Conservation (phyloP, 441 rosid genomes). For the Gossypium davidsonii region DNA sequence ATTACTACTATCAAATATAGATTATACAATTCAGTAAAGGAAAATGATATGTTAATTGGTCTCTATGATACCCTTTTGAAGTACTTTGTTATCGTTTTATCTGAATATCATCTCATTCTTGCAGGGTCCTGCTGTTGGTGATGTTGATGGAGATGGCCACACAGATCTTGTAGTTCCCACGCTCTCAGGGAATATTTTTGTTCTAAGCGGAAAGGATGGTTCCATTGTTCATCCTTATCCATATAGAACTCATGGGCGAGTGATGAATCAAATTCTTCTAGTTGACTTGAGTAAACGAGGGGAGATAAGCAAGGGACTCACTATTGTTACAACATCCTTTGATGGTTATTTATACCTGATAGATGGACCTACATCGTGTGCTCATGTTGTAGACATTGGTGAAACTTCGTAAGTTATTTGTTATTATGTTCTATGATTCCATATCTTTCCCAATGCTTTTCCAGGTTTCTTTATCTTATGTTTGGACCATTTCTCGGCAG, state of each 20-base stretch:
- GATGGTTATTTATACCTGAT: constrained; percentile 96
- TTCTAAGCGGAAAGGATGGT: constrained; percentile 96
- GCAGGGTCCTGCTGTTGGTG: constrained; percentile 91
- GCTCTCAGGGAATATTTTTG: constrained; percentile 83
- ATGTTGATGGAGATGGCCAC: constrained; percentile 95
- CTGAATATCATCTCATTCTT: constrained; percentile 23
- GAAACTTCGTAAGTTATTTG: constrained; percentile 85
- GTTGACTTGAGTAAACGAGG: constrained; percentile 79
- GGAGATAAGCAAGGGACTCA: constrained; percentile 81
- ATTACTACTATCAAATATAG: not conserved
- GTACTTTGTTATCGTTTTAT: constrained; percentile 3
- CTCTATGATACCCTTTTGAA: not conserved
- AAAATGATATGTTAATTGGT: constrained; percentile 1
- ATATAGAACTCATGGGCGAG: constrained; percentile 95
- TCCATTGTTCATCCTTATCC: constrained; percentile 91
- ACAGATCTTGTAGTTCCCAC: constrained; percentile 96
- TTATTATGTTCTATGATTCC: not conserved
- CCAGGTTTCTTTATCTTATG: constrained; percentile 10
- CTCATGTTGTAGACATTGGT: constrained; percentile 96
- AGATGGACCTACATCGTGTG: constrained; percentile 96
- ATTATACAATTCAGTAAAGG: not conserved
- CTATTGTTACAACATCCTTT: constrained; percentile 89
- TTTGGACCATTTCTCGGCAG: constrained; percentile 35
- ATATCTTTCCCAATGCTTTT: constrained; percentile 9
- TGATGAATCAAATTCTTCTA: constrained; percentile 97